Base-by-base conservation (phyloP, 164 flowering plant species). In the Chloranthus sessilifolius region DNA sequence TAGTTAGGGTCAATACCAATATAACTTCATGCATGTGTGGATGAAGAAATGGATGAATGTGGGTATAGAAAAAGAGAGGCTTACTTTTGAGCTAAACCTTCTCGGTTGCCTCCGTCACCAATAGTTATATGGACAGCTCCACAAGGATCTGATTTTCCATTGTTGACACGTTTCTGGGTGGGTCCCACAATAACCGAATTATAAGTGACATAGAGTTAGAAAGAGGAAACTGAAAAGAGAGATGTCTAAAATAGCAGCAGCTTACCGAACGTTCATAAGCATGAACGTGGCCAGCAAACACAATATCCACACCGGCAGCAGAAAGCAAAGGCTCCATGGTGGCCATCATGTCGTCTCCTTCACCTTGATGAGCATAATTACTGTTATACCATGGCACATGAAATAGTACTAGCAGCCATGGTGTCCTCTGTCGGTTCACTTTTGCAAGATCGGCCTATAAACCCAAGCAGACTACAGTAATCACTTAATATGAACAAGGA, bases 351-450 rank as follows among this genome's bases (percentile, higher is more conserved):
- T 56, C 49, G 29, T 82, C 92, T 22, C 86, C 97, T 66, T 86
- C 99, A 43, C 81, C 80, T 75, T 77, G 89, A 68, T 88, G 99
- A 65, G 97, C 99, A 50, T 56, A 46, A 47, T 92, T 92, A 48
- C 88, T 88, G 60, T 88, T 92, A 58, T 92, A 92, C 97, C 99
- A 92, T 26, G 99, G 99, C n/a, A 70, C 99, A 65, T 92, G 97
- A 55, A 86, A 78, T n/a, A 86, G 64, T 14, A 72, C 99, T 38
- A 91, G 59, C 8, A 91, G 74, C 98, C 96, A 88, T 3, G 95
- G 96, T 28, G 96, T 92, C 67, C 45, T 86, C 49, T 67, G 47
- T 12, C 96, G 72, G 67, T 92, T 89, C 43, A 92, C 95, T 56
- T 77, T 81, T 27, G 73, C 64, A 45, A 92, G 88, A 74, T 88